Base-by-base conservation (phyloP, 2,329 filamentous ascomycete species). In the Fusarium udum region DNA sequence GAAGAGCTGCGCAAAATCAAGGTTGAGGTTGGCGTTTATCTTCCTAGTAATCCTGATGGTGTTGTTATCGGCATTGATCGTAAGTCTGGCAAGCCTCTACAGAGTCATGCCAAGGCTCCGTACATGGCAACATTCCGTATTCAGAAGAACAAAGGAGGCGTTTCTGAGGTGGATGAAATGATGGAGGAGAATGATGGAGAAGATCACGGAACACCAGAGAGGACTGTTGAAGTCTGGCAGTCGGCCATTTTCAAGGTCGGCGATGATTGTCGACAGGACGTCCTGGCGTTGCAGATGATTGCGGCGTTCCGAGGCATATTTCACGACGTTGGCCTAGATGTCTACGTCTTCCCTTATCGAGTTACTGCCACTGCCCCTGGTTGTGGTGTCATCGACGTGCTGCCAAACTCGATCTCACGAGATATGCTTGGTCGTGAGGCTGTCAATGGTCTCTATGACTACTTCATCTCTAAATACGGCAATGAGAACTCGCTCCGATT, bases 181-280 rank as follows among this genome's bases (percentile, higher is more conserved):
- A 81, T 86, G 12, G 85, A 87, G 66, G 86, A 87, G 52, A 80
- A 84, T 6, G 83, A 83, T 57, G 84, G 85, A 62, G 82, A 79
- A 11, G 78, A 73, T 15, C 67, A 77, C 31, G 77, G 77, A 40
- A 68, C 70, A 2, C 76, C 77, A n/a, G 79, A 80, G 59, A 90
- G 88, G 77, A 93, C 91, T 0, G 90, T 97, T 75, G 97, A 99
- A 82, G 92, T 95, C n/a, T 98, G 96, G 97, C 96, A 99, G 82
- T 97, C 95, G 4, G 96, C 95, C 64, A 99, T 99, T 79, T 99
- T 99, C 91, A 99, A 99, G 82, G 97, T 99, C 55, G 96, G 96
- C 71, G 96, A 99, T 80, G 96, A 99, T 82, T 98, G 96, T 81
- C 92, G 96, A 57, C 96, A 99, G 83, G 97, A 99, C 78, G 93